Percentiles rank a stretch among this genome's conserved stretches.
These are phyloP conservation scores for Aspergillus sergii DNA, from an alignment of 2,329 filamentous ascomycete genomes.

Conservation along the genomic window DNA sequence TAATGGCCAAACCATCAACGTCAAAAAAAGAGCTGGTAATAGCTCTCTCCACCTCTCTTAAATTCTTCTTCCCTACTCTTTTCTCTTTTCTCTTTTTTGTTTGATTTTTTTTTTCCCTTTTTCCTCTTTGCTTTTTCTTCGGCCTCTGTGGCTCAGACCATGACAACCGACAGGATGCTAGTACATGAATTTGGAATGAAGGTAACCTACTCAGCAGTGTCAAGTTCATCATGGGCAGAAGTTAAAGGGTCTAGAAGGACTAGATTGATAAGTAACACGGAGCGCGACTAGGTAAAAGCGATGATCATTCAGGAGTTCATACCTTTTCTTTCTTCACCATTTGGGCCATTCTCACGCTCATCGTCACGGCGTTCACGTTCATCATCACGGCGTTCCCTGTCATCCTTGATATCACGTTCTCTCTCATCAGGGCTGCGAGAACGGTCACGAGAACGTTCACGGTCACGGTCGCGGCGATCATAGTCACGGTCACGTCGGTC, in stretches of 20 bases:
- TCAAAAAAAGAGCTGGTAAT: background rate
- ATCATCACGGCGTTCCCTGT: constrained; percentile 53
- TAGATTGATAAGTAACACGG: constrained; percentile 28
- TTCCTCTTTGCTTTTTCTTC: background rate
- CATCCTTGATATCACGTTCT: constrained; percentile 52
- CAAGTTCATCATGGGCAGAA: constrained; percentile 88
- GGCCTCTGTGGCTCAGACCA: background rate
- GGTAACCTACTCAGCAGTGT: constrained; percentile 76
- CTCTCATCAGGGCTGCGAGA: constrained; percentile 70
- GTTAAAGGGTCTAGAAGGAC: constrained; percentile 73
- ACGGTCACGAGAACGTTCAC: constrained; percentile 70
- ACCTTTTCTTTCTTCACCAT: constrained; percentile 93
- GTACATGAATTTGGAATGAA: constrained; percentile 19
- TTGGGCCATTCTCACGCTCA: constrained; percentile 74
- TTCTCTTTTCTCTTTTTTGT: background rate
- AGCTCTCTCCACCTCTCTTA: background rate
- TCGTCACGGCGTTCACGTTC: constrained; percentile 71
- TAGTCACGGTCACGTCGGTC: constrained; percentile 59
- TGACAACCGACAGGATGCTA: background rate
- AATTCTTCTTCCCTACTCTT: background rate
- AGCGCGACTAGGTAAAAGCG: background rate
- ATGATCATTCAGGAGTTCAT: constrained; percentile 20
- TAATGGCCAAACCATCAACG: background rate
- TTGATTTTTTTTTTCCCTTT: background rate
- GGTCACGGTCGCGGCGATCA: constrained; percentile 57